Conservation (phyloP, 2,329 filamentous ascomycete species). For the Paracamarosporium sp. region DNA sequence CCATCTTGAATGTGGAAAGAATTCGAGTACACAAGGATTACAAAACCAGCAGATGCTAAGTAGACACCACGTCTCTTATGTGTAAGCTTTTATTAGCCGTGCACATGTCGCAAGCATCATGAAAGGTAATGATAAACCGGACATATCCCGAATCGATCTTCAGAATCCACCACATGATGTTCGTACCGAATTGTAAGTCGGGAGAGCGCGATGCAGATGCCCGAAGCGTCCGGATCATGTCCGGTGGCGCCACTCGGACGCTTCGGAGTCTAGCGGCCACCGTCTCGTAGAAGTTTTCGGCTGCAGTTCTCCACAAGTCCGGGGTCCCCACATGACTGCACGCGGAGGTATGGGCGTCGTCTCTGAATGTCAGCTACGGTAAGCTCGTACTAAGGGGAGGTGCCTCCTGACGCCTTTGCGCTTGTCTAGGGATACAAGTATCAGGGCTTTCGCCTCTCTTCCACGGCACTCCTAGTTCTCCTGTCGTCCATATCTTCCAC, state of each 20-base stretch:
- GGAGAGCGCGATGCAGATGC: neutral
- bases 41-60: neutral
- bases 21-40: neutral
- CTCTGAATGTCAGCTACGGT: neutral
- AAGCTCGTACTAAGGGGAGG: neutral
- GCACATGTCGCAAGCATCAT: neutral
- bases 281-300: neutral
- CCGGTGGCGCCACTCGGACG: conserved; percentile 1
- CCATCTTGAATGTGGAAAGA: conserved; percentile 7
- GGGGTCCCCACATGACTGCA: conserved; percentile 8
- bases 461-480: neutral
- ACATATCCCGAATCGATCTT: neutral
- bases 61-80: neutral
- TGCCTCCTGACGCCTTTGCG: neutral
- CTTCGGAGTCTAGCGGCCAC: conserved; percentile 2
- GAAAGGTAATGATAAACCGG: neutral
- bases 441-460: neutral
- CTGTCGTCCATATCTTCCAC: neutral
- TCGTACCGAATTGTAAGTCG: too few relatives aligned
- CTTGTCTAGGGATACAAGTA: neutral
- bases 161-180: neutral
- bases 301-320: conserved; percentile 1
- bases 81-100: neutral
- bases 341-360: neutral
- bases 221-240: neutral